A percentile compares a stretch with the other conserved stretches of the same genome.
Conservation (phyloP, 768 basidiomycete species). For the Gymnopilus junonius region DNA sequence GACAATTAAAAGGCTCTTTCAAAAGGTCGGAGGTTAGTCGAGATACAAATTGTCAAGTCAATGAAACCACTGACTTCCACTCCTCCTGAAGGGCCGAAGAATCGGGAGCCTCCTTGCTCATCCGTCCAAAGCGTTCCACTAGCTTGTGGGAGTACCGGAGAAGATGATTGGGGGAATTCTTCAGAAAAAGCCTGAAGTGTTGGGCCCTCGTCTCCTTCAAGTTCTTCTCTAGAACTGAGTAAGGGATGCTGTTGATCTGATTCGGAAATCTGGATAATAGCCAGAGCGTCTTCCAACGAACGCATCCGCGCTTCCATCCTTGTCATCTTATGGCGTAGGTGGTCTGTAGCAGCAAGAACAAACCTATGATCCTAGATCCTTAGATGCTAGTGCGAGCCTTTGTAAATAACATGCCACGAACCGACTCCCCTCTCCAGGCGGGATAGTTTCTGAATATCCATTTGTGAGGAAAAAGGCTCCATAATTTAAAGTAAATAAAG, state of each 20-base stretch:
- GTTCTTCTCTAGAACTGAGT: constrained; percentile 30
- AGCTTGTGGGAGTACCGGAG: constrained; percentile 33
- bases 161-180: constrained; percentile 24
- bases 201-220: constrained; percentile 36
- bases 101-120: constrained; percentile 41
- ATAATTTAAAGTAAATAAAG: background rate
- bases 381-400: background rate
- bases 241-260: constrained; percentile 47
- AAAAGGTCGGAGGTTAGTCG: constrained; percentile 7
- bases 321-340: constrained; percentile 49
- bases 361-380: constrained; percentile 37
- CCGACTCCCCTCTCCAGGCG: constrained; percentile 60
- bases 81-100: constrained; percentile 52
- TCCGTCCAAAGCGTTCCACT: constrained; percentile 52
- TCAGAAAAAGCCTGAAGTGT: constrained; percentile 31
- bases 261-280: constrained; percentile 45
- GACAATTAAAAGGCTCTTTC: constrained; percentile 49
- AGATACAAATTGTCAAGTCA: background rate
- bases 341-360: constrained; percentile 56
- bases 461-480: background rate
- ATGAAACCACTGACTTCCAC: constrained; percentile 45
- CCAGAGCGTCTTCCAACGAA: constrained; percentile 57
- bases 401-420: constrained; percentile 23
- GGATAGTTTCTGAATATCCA: constrained; percentile 45
- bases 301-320: constrained; percentile 55